Conservation (phyloP, 2,329 filamentous ascomycete genomes). For the Westerdykella ornata region DNA sequence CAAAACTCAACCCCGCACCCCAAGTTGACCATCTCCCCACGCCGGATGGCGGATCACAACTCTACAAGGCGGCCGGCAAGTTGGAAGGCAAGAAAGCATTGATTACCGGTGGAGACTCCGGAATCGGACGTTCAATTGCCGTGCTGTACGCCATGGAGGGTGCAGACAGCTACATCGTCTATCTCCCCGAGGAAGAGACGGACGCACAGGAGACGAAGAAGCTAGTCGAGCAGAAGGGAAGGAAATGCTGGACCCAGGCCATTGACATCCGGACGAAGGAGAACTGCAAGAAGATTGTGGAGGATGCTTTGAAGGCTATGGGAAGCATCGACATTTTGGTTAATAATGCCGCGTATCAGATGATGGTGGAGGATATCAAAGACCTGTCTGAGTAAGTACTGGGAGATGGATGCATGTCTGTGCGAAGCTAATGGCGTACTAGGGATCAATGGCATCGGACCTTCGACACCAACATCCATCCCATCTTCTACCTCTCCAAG, state of each 20-base stretch:
- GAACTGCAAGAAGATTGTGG: conserved; percentile 64
- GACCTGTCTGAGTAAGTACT: conserved; percentile 59
- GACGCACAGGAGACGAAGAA: conserved; percentile 71
- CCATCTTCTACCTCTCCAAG: conserved; percentile 74
- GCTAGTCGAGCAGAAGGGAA: conserved; percentile 60
- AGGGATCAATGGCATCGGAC: conserved; percentile 73
- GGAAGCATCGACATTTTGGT: conserved; percentile 66
- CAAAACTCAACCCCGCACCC: conserved; percentile 53
- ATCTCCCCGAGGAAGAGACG: conserved; percentile 67
- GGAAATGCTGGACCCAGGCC: conserved; percentile 57
- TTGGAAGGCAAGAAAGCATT: conserved; percentile 67
- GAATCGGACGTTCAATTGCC: conserved; percentile 69
- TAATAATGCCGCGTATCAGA: conserved; percentile 68
- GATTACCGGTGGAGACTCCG: conserved; percentile 75
- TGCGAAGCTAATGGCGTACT: conserved; percentile 7
- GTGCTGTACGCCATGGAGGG: conserved; percentile 77
- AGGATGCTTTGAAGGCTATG: conserved; percentile 59
- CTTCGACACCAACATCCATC: conserved; percentile 78
- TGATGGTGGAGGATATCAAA: conserved; percentile 64
- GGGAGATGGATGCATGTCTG: background rate
- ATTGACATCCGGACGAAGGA: conserved; percentile 59
- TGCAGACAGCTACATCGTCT: conserved; percentile 64
- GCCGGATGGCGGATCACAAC: conserved; percentile 59
- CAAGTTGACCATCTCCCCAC: conserved; percentile 61
- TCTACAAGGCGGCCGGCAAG: conserved; percentile 70